Percentiles rank a stretch among this genome's conserved stretches.
phyloP scores from a whole-genome alignment of 768 basidiomycete genomes.

The Pleurotus djamor region DNA sequence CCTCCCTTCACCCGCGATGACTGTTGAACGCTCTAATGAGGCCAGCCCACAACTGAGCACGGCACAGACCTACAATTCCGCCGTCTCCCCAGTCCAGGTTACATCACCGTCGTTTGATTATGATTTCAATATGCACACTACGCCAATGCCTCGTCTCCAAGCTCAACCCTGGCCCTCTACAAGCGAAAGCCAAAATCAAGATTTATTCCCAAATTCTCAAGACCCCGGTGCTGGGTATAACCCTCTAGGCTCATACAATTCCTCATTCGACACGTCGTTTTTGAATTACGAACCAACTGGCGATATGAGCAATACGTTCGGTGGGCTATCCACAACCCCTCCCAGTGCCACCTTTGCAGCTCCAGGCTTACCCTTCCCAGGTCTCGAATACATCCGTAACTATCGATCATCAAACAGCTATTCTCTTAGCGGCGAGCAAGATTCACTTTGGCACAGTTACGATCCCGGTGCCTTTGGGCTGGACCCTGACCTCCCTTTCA shows the following conservation, averaged over 20 bases:
- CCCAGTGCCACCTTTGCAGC: constrained; percentile 66
- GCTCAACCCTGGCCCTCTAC: constrained; percentile 23
- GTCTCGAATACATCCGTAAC: constrained; percentile 81
- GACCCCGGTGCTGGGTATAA: constrained; percentile 43
- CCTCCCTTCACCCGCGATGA: constrained; percentile 67
- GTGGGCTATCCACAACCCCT: constrained; percentile 53
- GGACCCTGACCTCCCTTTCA: constrained; percentile 79
- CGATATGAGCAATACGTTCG: constrained; percentile 32
- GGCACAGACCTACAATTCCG: constrained; percentile 38
- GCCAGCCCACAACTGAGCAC: constrained; percentile 52
- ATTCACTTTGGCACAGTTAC: constrained; percentile 60
- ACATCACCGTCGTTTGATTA: constrained; percentile 60
- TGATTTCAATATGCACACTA: constrained; percentile 41
- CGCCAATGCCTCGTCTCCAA: background rate
- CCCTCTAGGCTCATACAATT: constrained; percentile 38
- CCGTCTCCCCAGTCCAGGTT: constrained; percentile 51
- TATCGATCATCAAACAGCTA: constrained; percentile 54
- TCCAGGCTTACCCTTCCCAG: constrained; percentile 79
- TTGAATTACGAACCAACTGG: constrained; percentile 34
- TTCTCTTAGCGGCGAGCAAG: constrained; percentile 39
- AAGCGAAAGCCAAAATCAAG: constrained; percentile 34
- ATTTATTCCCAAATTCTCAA: constrained; percentile 40
- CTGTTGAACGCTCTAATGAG: constrained; percentile 50
- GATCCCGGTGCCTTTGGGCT: constrained; percentile 73
- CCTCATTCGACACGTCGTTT: constrained; percentile 37